A percentile compares a stretch with the other conserved stretches of the same genome.
Evolutionary conservation across 2,329 filamentous ascomycete species (phyloP).

Genomic region (Hypoxylon sp.): DNA sequence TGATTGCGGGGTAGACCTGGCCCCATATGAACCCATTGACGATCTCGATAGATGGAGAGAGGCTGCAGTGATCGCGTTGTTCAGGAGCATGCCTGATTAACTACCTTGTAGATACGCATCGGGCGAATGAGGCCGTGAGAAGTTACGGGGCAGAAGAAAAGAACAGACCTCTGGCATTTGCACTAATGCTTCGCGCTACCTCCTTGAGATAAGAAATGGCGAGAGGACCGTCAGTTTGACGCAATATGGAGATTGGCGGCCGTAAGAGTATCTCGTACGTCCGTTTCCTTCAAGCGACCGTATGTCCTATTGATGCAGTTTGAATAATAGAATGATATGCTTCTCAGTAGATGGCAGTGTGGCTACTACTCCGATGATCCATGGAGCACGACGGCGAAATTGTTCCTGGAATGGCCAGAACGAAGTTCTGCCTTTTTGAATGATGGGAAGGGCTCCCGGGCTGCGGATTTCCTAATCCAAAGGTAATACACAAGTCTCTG

Average conservation of each 20-base stretch:
- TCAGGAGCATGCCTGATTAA: constrained; percentile 17
- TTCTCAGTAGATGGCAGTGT: constrained; percentile 4
- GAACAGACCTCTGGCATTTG: constrained; percentile 18
- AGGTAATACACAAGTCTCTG: constrained; percentile 88
- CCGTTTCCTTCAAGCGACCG: constrained; percentile 11
- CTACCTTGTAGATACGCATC: constrained; percentile 20
- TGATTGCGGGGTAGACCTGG: constrained; percentile 37
- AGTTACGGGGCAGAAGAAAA: constrained; percentile 23
- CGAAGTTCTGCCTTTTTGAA: constrained; percentile 81
- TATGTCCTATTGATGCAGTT: constrained; percentile 4
- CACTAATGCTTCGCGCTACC: constrained; percentile 14
- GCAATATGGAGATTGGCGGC: too few relatives aligned
- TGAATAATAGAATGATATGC: constrained; percentile 1
- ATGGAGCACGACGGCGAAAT: constrained; percentile 81
- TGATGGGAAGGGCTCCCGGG: constrained; percentile 37
- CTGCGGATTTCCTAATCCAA: constrained; percentile 65
- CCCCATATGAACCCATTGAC: constrained; percentile 26
- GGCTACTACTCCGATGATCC: constrained; percentile 32
- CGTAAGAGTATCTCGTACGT: too few relatives aligned
- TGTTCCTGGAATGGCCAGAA: constrained; percentile 81
- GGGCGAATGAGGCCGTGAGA: constrained; percentile 21
- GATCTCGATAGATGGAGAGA: constrained; percentile 28
- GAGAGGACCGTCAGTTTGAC: constrained; percentile 16
- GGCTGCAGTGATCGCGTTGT: constrained; percentile 23
- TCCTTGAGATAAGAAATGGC: constrained; percentile 12